phyloP scores from a whole-genome alignment of 331 rosid species.

The Malus hybrid region DNA sequence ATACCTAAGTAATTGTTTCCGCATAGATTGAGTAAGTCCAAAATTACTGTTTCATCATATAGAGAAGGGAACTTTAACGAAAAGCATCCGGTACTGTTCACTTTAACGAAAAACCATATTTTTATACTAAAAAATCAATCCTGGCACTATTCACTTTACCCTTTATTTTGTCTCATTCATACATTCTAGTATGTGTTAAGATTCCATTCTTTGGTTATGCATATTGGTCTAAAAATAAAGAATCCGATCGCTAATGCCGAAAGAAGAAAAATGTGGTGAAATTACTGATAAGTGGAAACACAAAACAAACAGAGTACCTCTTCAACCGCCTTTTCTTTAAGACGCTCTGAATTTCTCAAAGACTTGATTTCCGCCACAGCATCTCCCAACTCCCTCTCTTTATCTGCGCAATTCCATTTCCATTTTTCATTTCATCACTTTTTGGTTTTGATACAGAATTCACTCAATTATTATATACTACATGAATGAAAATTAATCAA shows the following conservation, averaged over 20 bases:
- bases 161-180: not conserved
- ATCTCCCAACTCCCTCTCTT: constrained; percentile 79
- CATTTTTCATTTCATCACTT: not conserved
- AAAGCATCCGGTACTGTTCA: too few species aligned
- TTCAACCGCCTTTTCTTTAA: constrained; percentile 72
- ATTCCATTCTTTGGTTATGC: not conserved
- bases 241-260: not conserved
- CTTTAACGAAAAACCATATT: too few species aligned
- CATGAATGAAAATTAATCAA: not conserved
- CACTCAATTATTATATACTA: not conserved
- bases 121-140: too few species aligned
- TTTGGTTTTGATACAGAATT: not conserved
- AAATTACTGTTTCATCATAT: not conserved
- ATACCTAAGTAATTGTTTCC: not conserved
- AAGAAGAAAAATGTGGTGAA: not conserved
- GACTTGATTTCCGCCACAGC: constrained; percentile 74
- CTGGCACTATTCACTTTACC: too few species aligned
- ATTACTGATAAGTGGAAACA: not conserved
- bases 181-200: not conserved
- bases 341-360: constrained; percentile 66
- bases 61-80: not conserved
- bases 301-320: constrained; percentile 39
- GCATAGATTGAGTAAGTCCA: not conserved
- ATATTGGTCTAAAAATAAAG: not conserved
- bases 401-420: constrained; percentile 39